Conservation (phyloP, 169 alveolate species). For the Eimeria acervulina region DNA sequence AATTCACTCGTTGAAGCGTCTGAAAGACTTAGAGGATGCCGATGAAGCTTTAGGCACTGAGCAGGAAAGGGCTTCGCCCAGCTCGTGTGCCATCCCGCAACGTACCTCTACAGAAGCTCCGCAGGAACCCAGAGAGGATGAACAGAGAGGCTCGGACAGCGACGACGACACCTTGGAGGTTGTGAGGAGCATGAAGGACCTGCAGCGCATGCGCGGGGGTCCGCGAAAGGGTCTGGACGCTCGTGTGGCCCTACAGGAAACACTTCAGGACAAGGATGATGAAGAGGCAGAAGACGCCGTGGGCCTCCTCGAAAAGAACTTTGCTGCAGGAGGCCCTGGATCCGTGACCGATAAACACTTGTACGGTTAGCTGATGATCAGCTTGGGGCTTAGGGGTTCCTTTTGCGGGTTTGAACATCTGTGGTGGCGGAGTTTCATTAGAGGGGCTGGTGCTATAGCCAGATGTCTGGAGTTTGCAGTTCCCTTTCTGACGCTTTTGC, state of each 20-base stretch:
- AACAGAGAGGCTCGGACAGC: conserved; percentile 8
- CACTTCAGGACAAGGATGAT: background rate
- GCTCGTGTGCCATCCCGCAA: background rate
- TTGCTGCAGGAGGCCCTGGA: conserved; percentile 66
- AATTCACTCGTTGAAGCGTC: conserved; percentile 38
- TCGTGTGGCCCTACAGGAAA: conserved; percentile 36
- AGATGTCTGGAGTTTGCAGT: background rate
- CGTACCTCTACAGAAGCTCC: background rate
- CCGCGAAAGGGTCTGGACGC: conserved; percentile 54
- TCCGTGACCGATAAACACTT: conserved; percentile 44
- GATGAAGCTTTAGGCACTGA: conserved; percentile 24
- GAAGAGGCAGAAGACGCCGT: conserved; percentile 66
- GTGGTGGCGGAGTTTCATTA: background rate
- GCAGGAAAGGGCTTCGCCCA: background rate
- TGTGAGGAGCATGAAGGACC: conserved; percentile 63
- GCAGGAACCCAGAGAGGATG: conserved; percentile 5
- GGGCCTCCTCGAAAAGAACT: conserved; percentile 71
- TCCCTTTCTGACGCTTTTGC: background rate
- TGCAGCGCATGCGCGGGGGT: conserved; percentile 74
- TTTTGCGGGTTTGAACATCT: background rate
- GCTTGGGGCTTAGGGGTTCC: background rate
- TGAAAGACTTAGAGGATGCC: conserved; percentile 55
- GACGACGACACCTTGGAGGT: conserved; percentile 62
- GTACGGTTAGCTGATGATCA: background rate
- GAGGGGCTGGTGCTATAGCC: background rate